Percentiles rank a stretch among this genome's conserved stretches.
phyloP scores from a whole-genome alignment of 306 rosid species.

The Malus orientalis region DNA sequence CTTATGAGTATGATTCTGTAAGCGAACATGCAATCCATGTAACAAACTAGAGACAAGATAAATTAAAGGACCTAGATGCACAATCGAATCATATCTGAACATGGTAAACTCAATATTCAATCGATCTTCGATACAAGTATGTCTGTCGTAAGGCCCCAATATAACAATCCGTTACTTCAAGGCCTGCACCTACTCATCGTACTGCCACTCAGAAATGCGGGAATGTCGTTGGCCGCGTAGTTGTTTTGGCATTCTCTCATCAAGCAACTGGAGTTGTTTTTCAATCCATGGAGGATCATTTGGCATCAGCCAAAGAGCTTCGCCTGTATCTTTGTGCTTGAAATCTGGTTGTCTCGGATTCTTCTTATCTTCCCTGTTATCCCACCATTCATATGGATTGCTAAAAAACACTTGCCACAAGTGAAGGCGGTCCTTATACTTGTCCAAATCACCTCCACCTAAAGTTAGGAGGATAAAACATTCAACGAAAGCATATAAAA shows the following conservation, averaged over 20 bases:
- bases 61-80: neutral
- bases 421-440: constrained; percentile 33
- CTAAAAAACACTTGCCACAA: constrained; percentile 76
- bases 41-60: no score
- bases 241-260: constrained; percentile 25
- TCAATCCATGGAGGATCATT: constrained; percentile 81
- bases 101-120: neutral
- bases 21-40: no score
- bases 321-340: constrained; percentile 65
- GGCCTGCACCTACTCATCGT: constrained; percentile 33
- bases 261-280: constrained; percentile 58
- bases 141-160: neutral
- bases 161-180: neutral
- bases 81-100: neutral
- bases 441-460: constrained; percentile 25
- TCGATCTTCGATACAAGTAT: neutral
- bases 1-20: no score
- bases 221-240: constrained; percentile 20
- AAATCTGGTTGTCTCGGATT: constrained; percentile 57
- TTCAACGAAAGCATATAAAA: neutral
- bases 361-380: constrained; percentile 47
- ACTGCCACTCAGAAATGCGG: constrained; percentile 44
- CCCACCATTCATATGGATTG: constrained; percentile 86
- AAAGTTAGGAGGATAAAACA: constrained; percentile 6
- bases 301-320: constrained; percentile 50